Percentiles rank a stretch among this genome's conserved stretches.
Evolutionary conservation across 2,329 filamentous ascomycete genomes (phyloP).

Genomic region (Coniochaeta sp.): DNA sequence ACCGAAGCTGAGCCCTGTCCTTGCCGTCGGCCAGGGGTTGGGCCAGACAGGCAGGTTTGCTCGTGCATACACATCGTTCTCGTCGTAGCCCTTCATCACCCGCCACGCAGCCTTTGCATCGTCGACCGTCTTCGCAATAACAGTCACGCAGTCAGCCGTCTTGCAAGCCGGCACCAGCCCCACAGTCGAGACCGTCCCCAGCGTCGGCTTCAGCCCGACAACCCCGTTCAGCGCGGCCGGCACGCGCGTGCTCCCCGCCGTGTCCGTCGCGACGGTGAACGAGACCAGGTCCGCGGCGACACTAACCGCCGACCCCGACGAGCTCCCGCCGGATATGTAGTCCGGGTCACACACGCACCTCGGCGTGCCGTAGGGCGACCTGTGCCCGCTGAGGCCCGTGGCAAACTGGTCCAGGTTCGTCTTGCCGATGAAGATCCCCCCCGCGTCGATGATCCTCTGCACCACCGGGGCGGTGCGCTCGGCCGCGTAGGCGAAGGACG

Average conservation of each 20-base stretch:
- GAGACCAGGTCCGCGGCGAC: conserved; percentile 43
- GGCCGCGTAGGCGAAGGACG: conserved; percentile 36
- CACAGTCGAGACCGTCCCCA: conserved; percentile 34
- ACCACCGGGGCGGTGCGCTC: conserved; percentile 35
- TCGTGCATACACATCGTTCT: conserved; percentile 34
- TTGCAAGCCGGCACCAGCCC: conserved; percentile 43
- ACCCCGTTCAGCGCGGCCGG: conserved; percentile 45
- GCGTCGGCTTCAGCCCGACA: conserved; percentile 39
- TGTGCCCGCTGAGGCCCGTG: conserved; percentile 52
- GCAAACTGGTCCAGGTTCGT: conserved; percentile 53
- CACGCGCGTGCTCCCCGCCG: conserved; percentile 43
- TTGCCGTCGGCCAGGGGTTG: conserved; percentile 8
- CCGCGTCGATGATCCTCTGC: conserved; percentile 36
- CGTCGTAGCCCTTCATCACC: conserved; percentile 32
- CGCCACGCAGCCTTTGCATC: conserved; percentile 41
- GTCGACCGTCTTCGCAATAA: conserved; percentile 33
- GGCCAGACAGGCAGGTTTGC: conserved; percentile 7
- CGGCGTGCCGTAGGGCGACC: conserved; percentile 43
- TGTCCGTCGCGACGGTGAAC: conserved; percentile 48
- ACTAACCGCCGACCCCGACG: conserved; percentile 43
- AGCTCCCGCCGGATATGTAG: conserved; percentile 38
- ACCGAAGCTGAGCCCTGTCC: conserved; percentile 30
- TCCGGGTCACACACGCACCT: conserved; percentile 23
- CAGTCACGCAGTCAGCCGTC: conserved; percentile 42
- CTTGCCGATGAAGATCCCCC: conserved; percentile 49